phyloP scores from a whole-genome alignment of 208 protist species.

The Crithidia bombi region DNA sequence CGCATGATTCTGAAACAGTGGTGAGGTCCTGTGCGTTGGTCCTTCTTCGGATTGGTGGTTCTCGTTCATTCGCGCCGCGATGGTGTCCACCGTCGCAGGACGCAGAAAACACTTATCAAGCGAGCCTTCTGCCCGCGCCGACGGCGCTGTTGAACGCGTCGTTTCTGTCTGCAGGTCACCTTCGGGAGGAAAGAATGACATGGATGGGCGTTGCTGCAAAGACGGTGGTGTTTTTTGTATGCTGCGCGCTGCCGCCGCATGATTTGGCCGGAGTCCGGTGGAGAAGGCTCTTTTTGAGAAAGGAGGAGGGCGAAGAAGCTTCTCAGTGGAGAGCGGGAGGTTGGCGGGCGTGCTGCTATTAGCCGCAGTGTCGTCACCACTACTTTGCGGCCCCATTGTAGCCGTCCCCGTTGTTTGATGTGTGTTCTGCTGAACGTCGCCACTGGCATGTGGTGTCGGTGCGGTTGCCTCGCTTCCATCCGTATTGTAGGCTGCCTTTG shows the following conservation, averaged over 20 bases:
- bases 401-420: not conserved
- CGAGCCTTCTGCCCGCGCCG: too few relatives aligned
- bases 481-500: conserved; percentile 37
- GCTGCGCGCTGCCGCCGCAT: not conserved
- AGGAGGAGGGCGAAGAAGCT: conserved; percentile 7
- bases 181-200: not conserved
- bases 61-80: too few relatives aligned
- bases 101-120: too few relatives aligned
- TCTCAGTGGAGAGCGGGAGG: not conserved
- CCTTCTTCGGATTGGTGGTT: not conserved
- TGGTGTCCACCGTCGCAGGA: too few relatives aligned
- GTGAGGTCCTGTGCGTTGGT: not conserved
- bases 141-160: not conserved
- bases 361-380: too few relatives aligned
- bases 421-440: not conserved
- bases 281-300: not conserved
- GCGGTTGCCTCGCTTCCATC: not conserved
- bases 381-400: not conserved
- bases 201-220: not conserved
- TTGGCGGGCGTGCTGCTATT: not conserved
- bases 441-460: not conserved
- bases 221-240: not conserved
- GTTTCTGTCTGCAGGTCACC: not conserved
- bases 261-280: not conserved
- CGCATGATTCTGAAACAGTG: not conserved